phyloP scores from a whole-genome alignment of 2,329 filamentous ascomycete species.

The Trichoderma afroharzianum region DNA sequence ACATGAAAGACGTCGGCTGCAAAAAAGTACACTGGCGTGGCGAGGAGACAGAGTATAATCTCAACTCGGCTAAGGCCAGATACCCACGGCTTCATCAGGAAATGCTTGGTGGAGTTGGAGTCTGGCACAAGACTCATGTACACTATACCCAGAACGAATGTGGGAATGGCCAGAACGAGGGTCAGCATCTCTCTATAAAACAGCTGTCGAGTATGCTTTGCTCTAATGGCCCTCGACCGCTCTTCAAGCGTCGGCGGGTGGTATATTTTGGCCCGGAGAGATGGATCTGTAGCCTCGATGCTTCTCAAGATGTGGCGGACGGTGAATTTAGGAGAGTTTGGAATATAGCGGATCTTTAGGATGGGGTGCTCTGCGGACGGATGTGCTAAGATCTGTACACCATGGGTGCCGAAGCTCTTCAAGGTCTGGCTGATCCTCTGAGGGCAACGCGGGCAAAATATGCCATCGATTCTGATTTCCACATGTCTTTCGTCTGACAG shows the following conservation, averaged over 20 bases:
- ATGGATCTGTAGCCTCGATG: slow-evolving; percentile 63
- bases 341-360: slow-evolving; percentile 66
- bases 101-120: slow-evolving; percentile 55
- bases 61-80: slow-evolving; percentile 72
- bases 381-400: slow-evolving; percentile 50
- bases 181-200: slow-evolving; percentile 69
- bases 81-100: slow-evolving; percentile 67
- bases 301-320: slow-evolving; percentile 68
- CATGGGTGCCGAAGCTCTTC: slow-evolving; percentile 45
- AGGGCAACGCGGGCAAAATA: slow-evolving; percentile 73
- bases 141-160: slow-evolving; percentile 82
- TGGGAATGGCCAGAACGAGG: slow-evolving; percentile 68
- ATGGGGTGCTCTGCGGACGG: slow-evolving; percentile 62
- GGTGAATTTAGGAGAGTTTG: slow-evolving; percentile 65
- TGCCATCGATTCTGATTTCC: slow-evolving; percentile 64
- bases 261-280: slow-evolving; percentile 66
- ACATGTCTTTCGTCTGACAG: slow-evolving; percentile 49
- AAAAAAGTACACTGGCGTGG: slow-evolving; percentile 83
- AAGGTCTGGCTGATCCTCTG: slow-evolving; percentile 53
- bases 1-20: slow-evolving; percentile 82
- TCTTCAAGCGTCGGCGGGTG: slow-evolving; percentile 83
- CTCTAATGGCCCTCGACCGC: slow-evolving; percentile 68
- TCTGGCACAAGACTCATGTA: slow-evolving; percentile 78
- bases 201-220: slow-evolving; percentile 64
- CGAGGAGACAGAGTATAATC: slow-evolving; percentile 74